Evolutionary conservation across 164 flowering plant species (phyloP).

Genomic region (Magnolia officinalis): DNA sequence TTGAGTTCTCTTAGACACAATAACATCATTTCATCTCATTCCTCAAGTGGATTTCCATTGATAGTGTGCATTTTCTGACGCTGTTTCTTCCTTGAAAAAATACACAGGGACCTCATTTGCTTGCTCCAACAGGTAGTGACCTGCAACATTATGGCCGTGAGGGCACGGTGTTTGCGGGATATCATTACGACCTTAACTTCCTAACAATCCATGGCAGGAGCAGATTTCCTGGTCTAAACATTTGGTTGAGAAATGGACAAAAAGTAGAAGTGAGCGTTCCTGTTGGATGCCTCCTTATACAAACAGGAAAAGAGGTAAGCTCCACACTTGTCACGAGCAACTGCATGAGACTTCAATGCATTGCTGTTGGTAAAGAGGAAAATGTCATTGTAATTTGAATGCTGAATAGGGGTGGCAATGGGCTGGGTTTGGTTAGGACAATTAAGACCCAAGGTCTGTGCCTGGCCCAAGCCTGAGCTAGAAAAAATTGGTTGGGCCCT

Average conservation of each 20-base stretch:
- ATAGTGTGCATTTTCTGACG: background rate
- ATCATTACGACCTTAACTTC: constrained; percentile 95
- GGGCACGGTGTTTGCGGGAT: constrained; percentile 92
- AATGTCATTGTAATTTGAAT: background rate
- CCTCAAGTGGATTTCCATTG: background rate
- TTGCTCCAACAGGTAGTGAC: constrained; percentile 98
- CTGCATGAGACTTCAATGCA: background rate
- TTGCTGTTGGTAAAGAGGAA: background rate
- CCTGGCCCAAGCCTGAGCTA: too few species aligned
- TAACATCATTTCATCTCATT: background rate
- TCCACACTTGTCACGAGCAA: background rate
- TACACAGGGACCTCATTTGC: constrained; percentile 87
- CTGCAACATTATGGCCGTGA: constrained; percentile 65
- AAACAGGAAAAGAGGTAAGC: constrained; percentile 88
- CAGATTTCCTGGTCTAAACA: constrained; percentile 89
- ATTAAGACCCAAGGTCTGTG: too few species aligned
- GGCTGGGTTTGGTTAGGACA: too few species aligned
- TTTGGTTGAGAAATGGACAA: constrained; percentile 88
- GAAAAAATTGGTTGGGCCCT: too few species aligned
- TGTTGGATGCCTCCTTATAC: constrained; percentile 88
- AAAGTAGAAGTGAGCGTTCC: constrained; percentile 93
- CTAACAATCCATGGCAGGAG: constrained; percentile 95
- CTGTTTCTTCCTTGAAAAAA: background rate
- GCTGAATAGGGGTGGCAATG: background rate
- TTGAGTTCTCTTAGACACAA: background rate